Evolutionary conservation across 2,329 filamentous ascomycete species (phyloP).

Genomic region (Trichoderma afroharzianum): DNA sequence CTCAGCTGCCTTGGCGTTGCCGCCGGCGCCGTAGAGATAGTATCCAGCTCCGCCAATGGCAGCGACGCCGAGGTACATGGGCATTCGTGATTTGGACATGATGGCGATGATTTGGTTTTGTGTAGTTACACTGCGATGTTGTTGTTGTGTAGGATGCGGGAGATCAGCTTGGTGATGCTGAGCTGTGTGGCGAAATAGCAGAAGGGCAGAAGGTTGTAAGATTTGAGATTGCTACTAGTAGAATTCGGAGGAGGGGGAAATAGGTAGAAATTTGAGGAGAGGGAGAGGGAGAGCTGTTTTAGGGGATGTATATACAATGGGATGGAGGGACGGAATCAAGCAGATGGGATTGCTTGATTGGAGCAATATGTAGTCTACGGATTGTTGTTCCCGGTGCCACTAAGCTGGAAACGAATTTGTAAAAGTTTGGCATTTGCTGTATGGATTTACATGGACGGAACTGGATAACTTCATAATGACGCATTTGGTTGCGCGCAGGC

Average conservation of each 20-base stretch:
- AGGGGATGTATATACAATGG: not conserved
- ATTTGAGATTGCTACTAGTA: not conserved
- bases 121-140: not conserved
- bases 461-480: constrained; percentile 11
- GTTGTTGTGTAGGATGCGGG: not conserved
- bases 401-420: not conserved
- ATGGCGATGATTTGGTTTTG: not conserved
- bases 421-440: not conserved
- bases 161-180: not conserved
- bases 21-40: constrained; percentile 87
- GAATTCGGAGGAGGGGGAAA: not conserved
- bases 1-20: constrained; percentile 76
- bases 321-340: not conserved
- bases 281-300: not conserved
- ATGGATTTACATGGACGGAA: not conserved
- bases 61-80: constrained; percentile 55
- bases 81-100: constrained; percentile 46
- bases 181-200: not conserved
- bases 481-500: not conserved
- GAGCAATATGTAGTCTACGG: not conserved
- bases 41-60: constrained; percentile 72
- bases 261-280: not conserved
- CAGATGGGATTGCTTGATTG: not conserved
- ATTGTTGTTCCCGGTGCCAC: not conserved
- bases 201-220: not conserved